Base-by-base conservation (phyloP, 257 asterid species). In the Marsdenia floribunda region DNA sequence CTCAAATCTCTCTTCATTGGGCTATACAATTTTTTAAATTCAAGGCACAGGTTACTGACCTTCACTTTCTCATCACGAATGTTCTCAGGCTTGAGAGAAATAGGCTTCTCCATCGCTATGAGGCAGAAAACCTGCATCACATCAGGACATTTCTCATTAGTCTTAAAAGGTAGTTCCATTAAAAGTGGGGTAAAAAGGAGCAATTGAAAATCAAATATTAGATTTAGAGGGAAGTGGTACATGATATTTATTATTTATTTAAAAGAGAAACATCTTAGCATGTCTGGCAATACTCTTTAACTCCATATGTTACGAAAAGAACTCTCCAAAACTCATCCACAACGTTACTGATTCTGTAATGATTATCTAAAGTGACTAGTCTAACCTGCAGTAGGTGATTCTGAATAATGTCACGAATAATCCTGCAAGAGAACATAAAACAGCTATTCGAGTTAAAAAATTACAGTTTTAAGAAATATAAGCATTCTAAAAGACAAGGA, bases 1-100 rank as follows among this genome's bases (percentile, higher is more conserved):
- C 42, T 21, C 16, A 37, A 58, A 55, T 54, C 60, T 63, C 29
- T 60, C 58, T 14, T 37, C 60, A 76, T 8, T 42, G 18, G n/a
- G 52, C 80, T 33, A 29, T 66, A 6, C 40, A 76, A 5, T 22
- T 24, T 68, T 40, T 47, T 53, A 19, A 65, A 19, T 47, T 64
- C 29, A 66, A 15, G 68, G 9, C 18, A 16, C 44, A 67, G 68
- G 22, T 58, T 9, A 79, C 82, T 79, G 72, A 90, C 98, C 96
- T 93, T 93, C 85, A 93, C 98, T 89, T 93, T 93, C 86, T 89
- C 98, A 70, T 93, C 98, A 66, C 98, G 89, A 72, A 93, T 83
- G 76, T 93, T 89, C 88, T 93, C 98, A 50, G 97, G 96, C 75
- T 80, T 88, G 68, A 82, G 80, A 73, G 97, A 93, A 77, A 93